Base-by-base conservation (phyloP, 257 asterid genomes). In the Lycium ferocissimum region DNA sequence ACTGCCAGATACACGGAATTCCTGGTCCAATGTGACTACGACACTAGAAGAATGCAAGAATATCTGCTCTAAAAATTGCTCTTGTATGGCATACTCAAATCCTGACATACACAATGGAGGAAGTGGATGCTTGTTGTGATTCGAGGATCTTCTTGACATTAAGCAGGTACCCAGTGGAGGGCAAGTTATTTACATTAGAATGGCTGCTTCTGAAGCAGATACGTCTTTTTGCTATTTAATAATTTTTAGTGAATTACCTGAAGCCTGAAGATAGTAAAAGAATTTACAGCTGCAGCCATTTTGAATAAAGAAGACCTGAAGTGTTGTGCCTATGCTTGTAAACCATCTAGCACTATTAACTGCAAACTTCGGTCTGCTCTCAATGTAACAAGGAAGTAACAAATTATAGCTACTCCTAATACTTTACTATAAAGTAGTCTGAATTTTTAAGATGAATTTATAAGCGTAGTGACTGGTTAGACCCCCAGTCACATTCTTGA, bases 51-150 rank as follows among this genome's bases (percentile, higher is more conserved):
- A 82, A 63, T 89, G 89, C 38, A 10, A 37, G 57, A 38, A 11
- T 2, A n/a, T 35, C 26, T 89, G 89, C 79, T 53, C 79, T 71
- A 62, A 5, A 10, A 72, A 89, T 51, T 89, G 91, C 49, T 58
- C 71, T 47, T 89, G 91, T 73, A 85, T 78, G 40, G 91, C 88
- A 7, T 89, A 86, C 35, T 49, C 91, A 11, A 89, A 73, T 66
- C 57, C 80, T 62, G 79, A 79, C 76, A 40, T 86, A 15, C 75
- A 83, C 40, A 83, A 83, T 67, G 54, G 78, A 78, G 91, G 88
- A 35, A 82, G 86, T 15, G 89, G 88, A 53, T 88, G 91, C 80
- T 70, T 88, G 67, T 56, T 84, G 17, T 88, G 91, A 89, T 82
- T 78, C 70, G 85, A 62, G 15, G 88, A 86, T 62, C 79, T 88